Conservation (phyloP, 2,329 filamentous ascomycete species). For the Colletotrichum cereale region DNA sequence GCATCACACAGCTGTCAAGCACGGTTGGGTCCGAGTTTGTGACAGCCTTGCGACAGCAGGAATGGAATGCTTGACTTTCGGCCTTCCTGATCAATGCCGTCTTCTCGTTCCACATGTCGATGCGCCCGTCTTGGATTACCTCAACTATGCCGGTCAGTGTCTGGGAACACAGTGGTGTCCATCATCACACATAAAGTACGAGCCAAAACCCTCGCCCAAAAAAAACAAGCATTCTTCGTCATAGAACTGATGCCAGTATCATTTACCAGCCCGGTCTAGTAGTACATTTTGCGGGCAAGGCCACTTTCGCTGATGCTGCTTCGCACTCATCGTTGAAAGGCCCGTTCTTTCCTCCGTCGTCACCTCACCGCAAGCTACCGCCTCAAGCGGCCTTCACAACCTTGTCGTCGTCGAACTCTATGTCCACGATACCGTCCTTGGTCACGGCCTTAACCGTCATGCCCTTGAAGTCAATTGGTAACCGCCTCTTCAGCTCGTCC, state of each 20-base stretch:
- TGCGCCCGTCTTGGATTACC: not conserved
- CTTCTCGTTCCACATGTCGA: not conserved
- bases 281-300: constrained; percentile 41
- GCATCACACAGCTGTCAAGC: constrained; percentile 14
- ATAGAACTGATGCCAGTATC: constrained; percentile 39
- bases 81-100: not conserved
- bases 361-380: constrained; percentile 11
- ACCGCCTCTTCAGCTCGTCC: constrained; percentile 94
- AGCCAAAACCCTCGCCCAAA: not conserved
- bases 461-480: constrained; percentile 99
- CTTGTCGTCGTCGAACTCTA: constrained; percentile 87
- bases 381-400: constrained; percentile 71
- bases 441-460: constrained; percentile 94
- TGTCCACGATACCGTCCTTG: constrained; percentile 89
- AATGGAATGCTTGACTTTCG: constrained; percentile 4
- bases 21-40: not conserved
- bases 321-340: constrained; percentile 20
- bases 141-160: not conserved
- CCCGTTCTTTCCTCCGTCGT: constrained; percentile 33
- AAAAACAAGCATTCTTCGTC: constrained; percentile 9
- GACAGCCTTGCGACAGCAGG: not conserved
- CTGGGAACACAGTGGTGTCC: not conserved
- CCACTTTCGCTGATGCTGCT: constrained; percentile 18
- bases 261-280: constrained; percentile 42
- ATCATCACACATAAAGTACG: not conserved